Percentiles rank a stretch among this genome's conserved stretches.
These are phyloP conservation scores for Mortierella alpina DNA, from an alignment of 192 early-diverging fungal genomes.

Conservation along the genomic window DNA sequence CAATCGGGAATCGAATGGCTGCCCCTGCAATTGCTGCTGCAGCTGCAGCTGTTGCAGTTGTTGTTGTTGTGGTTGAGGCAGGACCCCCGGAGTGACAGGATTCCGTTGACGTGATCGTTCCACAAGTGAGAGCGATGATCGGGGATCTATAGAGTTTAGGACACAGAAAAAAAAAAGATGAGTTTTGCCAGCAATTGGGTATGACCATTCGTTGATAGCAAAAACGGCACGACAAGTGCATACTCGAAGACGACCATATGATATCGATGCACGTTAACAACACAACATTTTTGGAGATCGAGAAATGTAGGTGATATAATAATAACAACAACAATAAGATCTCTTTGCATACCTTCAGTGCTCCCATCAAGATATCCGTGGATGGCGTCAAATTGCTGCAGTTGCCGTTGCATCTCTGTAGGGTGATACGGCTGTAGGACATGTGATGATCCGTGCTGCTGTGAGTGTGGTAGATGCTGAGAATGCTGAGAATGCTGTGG, in stretches of 20 bases:
- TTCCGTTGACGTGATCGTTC: constrained; percentile 50
- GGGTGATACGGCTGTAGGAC: constrained; percentile 11
- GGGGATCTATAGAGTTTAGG: constrained; percentile 20
- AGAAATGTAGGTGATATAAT: constrained; percentile 2
- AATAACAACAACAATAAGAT: constrained; percentile 8
- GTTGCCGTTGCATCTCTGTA: constrained; percentile 27
- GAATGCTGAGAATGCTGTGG: constrained; percentile 11
- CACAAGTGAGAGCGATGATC: constrained; percentile 36
- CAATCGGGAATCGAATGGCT: constrained; percentile 7
- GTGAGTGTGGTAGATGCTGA: neutral
- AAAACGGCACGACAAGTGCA: too few species aligned
- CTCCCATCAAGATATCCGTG: constrained; percentile 47
- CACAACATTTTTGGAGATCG: neutral
- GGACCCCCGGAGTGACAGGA: constrained; percentile 13
- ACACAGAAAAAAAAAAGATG: neutral
- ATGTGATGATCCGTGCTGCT: constrained; percentile 4
- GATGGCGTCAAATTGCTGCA: constrained; percentile 53
- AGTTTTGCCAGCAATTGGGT: neutral
- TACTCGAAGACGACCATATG: too few species aligned
- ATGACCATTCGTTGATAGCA: too few species aligned
- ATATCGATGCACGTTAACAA: neutral
- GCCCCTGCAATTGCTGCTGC: constrained; percentile 4
- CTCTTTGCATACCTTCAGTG: constrained; percentile 20
- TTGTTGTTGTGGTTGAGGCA: constrained; percentile 9
- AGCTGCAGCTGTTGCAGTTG: constrained; percentile 26